Base-by-base conservation (phyloP, 2,329 filamentous ascomycete species). In the Kalaharituber pfeilii region DNA sequence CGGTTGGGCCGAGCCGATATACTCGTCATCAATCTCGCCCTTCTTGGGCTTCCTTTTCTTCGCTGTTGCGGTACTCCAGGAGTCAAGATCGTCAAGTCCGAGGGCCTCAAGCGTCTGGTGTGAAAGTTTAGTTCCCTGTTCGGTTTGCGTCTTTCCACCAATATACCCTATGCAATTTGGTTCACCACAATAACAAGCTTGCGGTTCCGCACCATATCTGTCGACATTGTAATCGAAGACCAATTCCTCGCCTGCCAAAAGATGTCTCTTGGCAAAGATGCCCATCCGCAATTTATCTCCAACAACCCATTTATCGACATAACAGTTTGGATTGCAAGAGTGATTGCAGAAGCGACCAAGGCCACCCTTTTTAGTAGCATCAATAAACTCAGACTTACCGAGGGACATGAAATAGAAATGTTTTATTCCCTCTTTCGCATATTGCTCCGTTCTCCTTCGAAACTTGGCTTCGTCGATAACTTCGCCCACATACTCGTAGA, bases 371-470 rank as follows among this genome's bases (percentile, higher is more conserved):
- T 91, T 94, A 8, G 91, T 98, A 22, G 91, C 91, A 70, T 98
- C 91, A 56, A 98, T 87, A 66, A 96, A 98, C 68, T 96, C 91
- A 65, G 81, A 85, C 68, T 94, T 94, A 66, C 80, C 94, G 58
- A 98, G 80, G 26, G 91, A 96, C 91, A 98, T 98, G 73, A 98
- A 98, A 70, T 98, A 98, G 69, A 98, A 98, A 70, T 98, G 91
- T 69, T 93, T 94, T 75, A 98, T 95, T 57, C 88, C 88, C 68
- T 96, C 86, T 49, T 91, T 78, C 66, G 95, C 87, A 69, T 98
- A 98, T 65, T 93, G 84, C 36, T 86, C 72, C 81, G 93, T 95
- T 58, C 91, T 86, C 56, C 81, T 80, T 54, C 87, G 84, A 66
- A 96, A 96, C 9, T 83, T 83, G 27, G 79, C 76, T 69, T 98